phyloP scores from a whole-genome alignment of 495 filamentous ascomycete genomes.

The Halenospora varia region DNA sequence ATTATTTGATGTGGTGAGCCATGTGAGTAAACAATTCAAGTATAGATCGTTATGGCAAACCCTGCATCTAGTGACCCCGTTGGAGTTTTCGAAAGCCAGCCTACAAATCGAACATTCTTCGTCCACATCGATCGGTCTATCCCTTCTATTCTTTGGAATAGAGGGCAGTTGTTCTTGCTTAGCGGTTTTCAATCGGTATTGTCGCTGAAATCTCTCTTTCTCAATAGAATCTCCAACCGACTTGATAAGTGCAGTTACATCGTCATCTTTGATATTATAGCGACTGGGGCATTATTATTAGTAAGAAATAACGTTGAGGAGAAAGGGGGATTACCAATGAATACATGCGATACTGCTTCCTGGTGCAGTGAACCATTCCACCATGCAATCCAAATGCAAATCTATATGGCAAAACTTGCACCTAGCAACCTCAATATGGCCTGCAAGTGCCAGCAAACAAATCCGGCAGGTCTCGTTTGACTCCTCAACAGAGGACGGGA shows the following conservation, averaged over 20 bases:
- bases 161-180: not conserved
- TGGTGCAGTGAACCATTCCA: not conserved
- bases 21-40: not conserved
- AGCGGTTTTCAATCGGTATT: slow-evolving; percentile 1
- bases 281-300: slow-evolving; percentile 2
- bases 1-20: slow-evolving; percentile 2
- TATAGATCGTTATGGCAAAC: not conserved
- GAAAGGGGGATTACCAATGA: not conserved
- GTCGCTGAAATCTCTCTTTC: not conserved
- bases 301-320: not conserved
- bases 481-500: not conserved
- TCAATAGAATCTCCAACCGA: not conserved
- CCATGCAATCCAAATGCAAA: slow-evolving; percentile 1
- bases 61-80: not conserved
- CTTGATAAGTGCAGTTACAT: not conserved
- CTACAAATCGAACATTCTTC: slow-evolving; percentile 1
- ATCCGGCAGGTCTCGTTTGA: not conserved
- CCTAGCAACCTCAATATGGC: not conserved
- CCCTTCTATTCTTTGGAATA: slow-evolving; percentile 2
- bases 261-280: not conserved
- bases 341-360: not conserved
- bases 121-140: not conserved
- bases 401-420: slow-evolving; percentile 3
- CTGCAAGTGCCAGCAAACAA: not conserved
- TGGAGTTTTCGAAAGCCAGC: not conserved